Evolutionary conservation across 2,329 filamentous ascomycete genomes (phyloP), one percentile per base, ranked within the genome.

Genomic region (Phaeosphaeriaceae sp.): DNA sequence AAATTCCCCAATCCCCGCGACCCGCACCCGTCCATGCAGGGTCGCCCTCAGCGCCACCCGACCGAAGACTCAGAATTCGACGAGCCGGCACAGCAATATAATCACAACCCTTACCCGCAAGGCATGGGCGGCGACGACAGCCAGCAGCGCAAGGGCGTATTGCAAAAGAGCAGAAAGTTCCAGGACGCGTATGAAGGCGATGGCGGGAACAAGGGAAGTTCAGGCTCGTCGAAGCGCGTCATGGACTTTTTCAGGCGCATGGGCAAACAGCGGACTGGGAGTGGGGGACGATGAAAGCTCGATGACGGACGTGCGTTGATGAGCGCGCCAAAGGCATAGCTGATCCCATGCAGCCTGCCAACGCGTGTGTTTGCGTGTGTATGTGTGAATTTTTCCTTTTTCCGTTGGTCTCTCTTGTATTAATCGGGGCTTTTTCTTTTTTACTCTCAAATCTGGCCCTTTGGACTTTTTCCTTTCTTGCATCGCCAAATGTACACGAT

Each of bases 241-340:
- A 98, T 99, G 93, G 94, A 99, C 80, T 97, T 98, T 79, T 99
- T 99, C 83, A 86, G 95, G 69, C 86, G 93, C 76, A 87, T 93
- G 75, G 92, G 91, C 55, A 92, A 90, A 80, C 91, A 89, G 67
- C 84, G 90, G 56, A 62, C 57, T 15, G 57, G 59, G 11, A 21
- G n/a, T 20, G 41, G 41, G n/a, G 20, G 41, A 20, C 41, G 41
- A 21, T 44, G 41, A 21, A n/a, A 44, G 36, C n/a, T 11, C 36
- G 36, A 6, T 41, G 36, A 41, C 25, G 36, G 13, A 5, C n/a
- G n/a, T n/a, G n/a, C n/a, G n/a, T n/a, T n/a, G n/a, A n/a, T n/a
- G n/a, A n/a, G n/a, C n/a, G n/a, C n/a, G n/a, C n/a, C n/a, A n/a
- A 15, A 41, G 5, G 13, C 36, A 41, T 41, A 19, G 36, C 36